Percentiles rank a stretch among this genome's conserved stretches.
These are phyloP conservation scores for Grammothele lineata DNA, from an alignment of 768 basidiomycete species.

Conservation along the genomic window DNA sequence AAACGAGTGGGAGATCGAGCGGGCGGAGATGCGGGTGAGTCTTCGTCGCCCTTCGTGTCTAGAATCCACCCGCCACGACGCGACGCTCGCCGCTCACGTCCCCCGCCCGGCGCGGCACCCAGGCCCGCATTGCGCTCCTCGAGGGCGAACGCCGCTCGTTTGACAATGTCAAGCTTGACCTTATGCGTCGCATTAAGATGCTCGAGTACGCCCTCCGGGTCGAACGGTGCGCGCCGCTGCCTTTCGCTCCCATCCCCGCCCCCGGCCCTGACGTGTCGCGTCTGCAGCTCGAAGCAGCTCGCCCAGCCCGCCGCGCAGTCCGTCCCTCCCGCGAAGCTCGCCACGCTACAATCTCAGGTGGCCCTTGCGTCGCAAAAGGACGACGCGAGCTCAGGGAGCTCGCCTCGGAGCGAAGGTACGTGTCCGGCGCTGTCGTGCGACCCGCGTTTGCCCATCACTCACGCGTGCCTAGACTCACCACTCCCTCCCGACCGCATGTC, in stretches of 20 bases:
- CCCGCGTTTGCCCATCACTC: constrained; percentile 13
- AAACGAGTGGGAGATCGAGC: constrained; percentile 99
- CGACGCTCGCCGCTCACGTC: neutral
- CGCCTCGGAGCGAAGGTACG: constrained; percentile 80
- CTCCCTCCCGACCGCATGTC: constrained; percentile 59
- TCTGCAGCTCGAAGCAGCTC: constrained; percentile 74
- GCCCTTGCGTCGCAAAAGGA: constrained; percentile 58
- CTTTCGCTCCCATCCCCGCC: constrained; percentile 4
- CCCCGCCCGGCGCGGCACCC: neutral
- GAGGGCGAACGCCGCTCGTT: constrained; percentile 97
- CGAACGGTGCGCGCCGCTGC: constrained; percentile 71
- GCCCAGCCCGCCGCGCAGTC: constrained; percentile 53
- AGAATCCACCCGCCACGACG: too few relatives aligned
- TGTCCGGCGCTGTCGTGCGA: constrained; percentile 6
- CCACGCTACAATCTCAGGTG: constrained; percentile 51
- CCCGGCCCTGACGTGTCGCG: constrained; percentile 34
- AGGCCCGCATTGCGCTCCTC: constrained; percentile 95
- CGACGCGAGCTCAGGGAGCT: constrained; percentile 73
- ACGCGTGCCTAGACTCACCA: constrained; percentile 55
- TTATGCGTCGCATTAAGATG: constrained; percentile 98
- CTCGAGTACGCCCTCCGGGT: constrained; percentile 94
- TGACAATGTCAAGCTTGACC: constrained; percentile 94
- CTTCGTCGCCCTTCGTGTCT: too few relatives aligned
- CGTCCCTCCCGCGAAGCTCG: constrained; percentile 63
- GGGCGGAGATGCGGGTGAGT: constrained; percentile 97